A percentile compares a stretch with the other conserved stretches of the same genome.
Evolutionary conservation across 768 basidiomycete species (phyloP).

Genomic region (Pulveroboletus sp.): DNA sequence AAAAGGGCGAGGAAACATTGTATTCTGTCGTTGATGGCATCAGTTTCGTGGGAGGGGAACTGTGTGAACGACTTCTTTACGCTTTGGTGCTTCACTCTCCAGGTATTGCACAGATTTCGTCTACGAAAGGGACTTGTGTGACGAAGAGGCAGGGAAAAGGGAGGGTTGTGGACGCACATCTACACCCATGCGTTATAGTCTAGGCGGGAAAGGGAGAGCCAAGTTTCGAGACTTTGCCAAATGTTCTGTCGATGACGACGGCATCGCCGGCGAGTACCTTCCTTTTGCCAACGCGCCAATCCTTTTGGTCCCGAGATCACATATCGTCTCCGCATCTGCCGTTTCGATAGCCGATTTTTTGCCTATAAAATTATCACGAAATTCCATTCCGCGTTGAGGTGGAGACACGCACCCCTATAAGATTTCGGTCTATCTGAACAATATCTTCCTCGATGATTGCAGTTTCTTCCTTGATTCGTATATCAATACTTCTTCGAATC

Average conservation of each 20-base stretch:
- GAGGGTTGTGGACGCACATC: conserved; percentile 62
- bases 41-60: conserved; percentile 98
- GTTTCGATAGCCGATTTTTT: conserved; percentile 97
- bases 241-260: conserved; percentile 95
- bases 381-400: not conserved
- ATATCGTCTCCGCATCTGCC: conserved; percentile 99
- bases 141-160: not conserved
- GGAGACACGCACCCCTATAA: conserved; percentile 74
- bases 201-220: conserved; percentile 94
- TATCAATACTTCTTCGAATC: conserved; percentile 93
- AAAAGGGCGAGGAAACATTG: conserved; percentile 97
- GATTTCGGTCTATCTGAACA: conserved; percentile 94
- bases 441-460: conserved; percentile 98
- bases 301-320: conserved; percentile 98
- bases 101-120: conserved; percentile 98
- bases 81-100: conserved; percentile 96
- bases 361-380: conserved; percentile 49
- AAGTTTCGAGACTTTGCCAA: conserved; percentile 94
- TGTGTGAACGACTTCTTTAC: conserved; percentile 96
- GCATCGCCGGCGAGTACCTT: conserved; percentile 92
- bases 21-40: conserved; percentile 97
- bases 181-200: conserved; percentile 99
- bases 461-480: conserved; percentile 95
- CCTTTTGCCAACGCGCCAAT: conserved; percentile 97
- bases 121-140: conserved; percentile 39